Percentiles rank a stretch among this genome's conserved stretches.
Conservation (phyloP, 1,139 yeast species). For the Suhomyces choctaworum region DNA sequence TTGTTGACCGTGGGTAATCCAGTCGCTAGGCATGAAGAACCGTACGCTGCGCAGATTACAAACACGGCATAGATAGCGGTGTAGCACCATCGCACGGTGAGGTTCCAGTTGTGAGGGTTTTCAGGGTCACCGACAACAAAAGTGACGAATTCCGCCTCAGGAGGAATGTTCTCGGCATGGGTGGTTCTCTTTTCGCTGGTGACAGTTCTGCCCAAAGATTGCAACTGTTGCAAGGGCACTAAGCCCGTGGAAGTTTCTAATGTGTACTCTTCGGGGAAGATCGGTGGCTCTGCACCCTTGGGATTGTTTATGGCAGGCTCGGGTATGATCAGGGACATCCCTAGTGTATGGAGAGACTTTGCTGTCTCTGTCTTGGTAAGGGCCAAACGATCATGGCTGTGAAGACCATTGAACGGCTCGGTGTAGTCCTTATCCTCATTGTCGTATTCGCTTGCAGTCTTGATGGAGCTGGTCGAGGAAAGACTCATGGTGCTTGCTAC, state of each 20-base stretch:
- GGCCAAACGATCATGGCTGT: not conserved
- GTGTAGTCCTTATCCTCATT: slow-evolving; percentile 2
- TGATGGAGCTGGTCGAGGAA: not conserved
- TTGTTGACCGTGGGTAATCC: slow-evolving; percentile 66
- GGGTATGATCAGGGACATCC: slow-evolving; percentile 55
- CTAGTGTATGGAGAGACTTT: slow-evolving; percentile 62
- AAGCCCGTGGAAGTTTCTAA: slow-evolving; percentile 84
- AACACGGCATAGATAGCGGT: slow-evolving; percentile 65
- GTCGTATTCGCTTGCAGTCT: not conserved
- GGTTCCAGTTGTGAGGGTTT: slow-evolving; percentile 84
- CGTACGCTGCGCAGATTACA: slow-evolving; percentile 86
- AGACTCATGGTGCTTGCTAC: not conserved
- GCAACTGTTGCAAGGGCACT: slow-evolving; percentile 75
- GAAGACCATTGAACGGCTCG: not conserved
- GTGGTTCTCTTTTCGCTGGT: slow-evolving; percentile 8
- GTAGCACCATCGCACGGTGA: slow-evolving; percentile 58
- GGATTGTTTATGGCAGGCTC: slow-evolving; percentile 64
- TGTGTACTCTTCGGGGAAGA: slow-evolving; percentile 90
- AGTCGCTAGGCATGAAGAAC: slow-evolving; percentile 88
- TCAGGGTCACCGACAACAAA: slow-evolving; percentile 75
- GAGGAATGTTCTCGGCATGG: slow-evolving; percentile 44
- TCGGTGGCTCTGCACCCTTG: slow-evolving; percentile 49
- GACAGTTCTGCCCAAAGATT: slow-evolving; percentile 57
- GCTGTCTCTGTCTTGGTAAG: slow-evolving; percentile 62
- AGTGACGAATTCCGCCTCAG: slow-evolving; percentile 79